Percentiles rank a stretch among this genome's conserved stretches.
phyloP scores from a whole-genome alignment of 768 basidiomycete genomes.

The Neoboletus magnificus region DNA sequence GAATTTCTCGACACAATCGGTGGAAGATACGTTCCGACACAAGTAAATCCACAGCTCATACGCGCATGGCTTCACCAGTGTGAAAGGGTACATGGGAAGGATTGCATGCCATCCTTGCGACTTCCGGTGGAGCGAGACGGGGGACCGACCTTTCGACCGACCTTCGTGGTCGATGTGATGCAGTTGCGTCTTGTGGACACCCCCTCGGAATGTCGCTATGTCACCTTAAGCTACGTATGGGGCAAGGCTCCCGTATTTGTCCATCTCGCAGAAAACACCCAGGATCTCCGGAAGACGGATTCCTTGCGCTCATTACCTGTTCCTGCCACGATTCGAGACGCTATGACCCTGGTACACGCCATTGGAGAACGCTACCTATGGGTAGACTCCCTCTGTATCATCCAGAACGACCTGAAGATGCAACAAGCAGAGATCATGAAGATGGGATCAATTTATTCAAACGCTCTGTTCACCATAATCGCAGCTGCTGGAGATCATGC shows the following conservation, averaged over 20 bases:
- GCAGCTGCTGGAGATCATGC: too few relatives aligned
- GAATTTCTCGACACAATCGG: slow-evolving; percentile 2
- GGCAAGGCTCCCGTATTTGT: slow-evolving; percentile 8
- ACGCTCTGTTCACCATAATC: too few relatives aligned
- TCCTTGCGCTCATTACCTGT: slow-evolving; percentile 7
- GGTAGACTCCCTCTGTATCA: too few relatives aligned
- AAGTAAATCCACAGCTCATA: slow-evolving; percentile 8
- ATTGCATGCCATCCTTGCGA: slow-evolving; percentile 3
- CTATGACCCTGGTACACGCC: slow-evolving; percentile 5
- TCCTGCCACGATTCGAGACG: slow-evolving; percentile 23
- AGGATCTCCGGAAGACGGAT: not conserved
- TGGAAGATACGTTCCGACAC: slow-evolving; percentile 4
- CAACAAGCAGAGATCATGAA: too few relatives aligned
- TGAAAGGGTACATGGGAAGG: slow-evolving; percentile 9
- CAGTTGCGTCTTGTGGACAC: slow-evolving; percentile 15
- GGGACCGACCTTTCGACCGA: not conserved
- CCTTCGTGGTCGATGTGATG: slow-evolving; percentile 15
- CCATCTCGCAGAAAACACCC: slow-evolving; percentile 7
- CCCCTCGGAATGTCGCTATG: slow-evolving; percentile 21
- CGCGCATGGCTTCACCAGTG: slow-evolving; percentile 13
- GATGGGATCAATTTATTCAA: too few relatives aligned
- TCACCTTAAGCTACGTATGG: slow-evolving; percentile 25
- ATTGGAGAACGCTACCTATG: too few relatives aligned
- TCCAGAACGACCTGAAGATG: too few relatives aligned
- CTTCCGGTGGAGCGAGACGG: not conserved